Conservation (phyloP, 805 yeast species). For the Clavispora asparagi region DNA sequence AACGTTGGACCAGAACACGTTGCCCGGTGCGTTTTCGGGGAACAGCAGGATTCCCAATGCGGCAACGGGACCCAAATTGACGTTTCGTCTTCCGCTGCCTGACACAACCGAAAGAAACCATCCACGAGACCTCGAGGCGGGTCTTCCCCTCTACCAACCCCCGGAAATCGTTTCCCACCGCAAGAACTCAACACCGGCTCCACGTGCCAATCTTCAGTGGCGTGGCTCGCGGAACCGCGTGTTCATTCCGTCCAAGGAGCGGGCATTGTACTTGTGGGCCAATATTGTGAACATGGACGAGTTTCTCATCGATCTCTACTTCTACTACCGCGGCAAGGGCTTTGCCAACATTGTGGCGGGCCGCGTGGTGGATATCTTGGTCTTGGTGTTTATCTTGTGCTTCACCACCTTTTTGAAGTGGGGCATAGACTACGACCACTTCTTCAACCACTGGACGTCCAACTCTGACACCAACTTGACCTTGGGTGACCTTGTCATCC, state of each 20-base stretch:
- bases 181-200: neutral
- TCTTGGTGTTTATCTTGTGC: conserved; percentile 73
- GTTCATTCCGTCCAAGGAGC: conserved; percentile 48
- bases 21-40: neutral
- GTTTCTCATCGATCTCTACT: conserved; percentile 77
- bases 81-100: conserved; percentile 2
- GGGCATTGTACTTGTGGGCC: conserved; percentile 95
- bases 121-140: neutral
- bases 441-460: conserved; percentile 22
- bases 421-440: conserved; percentile 62
- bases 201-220: neutral
- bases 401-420: conserved; percentile 74
- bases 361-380: conserved; percentile 60
- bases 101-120: neutral
- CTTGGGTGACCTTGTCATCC: conserved; percentile 29
- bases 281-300: conserved; percentile 88
- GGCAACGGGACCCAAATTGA: conserved; percentile 3
- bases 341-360: conserved; percentile 68
- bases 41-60: neutral
- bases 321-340: conserved; percentile 83
- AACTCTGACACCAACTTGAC: conserved; percentile 19
- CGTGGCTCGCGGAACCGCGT: conserved; percentile 3
- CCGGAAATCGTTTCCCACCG: conserved; percentile 1
- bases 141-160: conserved; percentile 2
- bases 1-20: neutral